Evolutionary conservation across 2,329 filamentous ascomycete species (phyloP).

Genomic region (Rhynchosporium agropyri): DNA sequence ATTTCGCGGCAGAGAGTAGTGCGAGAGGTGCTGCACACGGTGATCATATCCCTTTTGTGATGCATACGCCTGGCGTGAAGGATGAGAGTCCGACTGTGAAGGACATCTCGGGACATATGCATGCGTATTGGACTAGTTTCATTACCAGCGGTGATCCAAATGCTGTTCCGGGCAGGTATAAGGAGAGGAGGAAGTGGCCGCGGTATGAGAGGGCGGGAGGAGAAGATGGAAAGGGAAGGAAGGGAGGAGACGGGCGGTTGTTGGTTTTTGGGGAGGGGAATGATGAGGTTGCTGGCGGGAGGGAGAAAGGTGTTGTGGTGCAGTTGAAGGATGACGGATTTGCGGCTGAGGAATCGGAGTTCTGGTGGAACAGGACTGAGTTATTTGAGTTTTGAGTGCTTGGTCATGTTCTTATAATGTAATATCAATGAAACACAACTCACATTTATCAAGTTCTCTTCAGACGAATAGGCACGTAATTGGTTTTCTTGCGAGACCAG

Average conservation of each 20-base stretch:
- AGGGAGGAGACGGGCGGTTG: conserved; percentile 36
- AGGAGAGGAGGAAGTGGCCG: conserved; percentile 33
- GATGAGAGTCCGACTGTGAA: conserved; percentile 22
- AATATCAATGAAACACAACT: no score
- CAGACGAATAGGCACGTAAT: no score
- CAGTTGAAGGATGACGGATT: conserved; percentile 48
- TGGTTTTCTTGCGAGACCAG: no score
- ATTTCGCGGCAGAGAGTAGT: conserved; percentile 54
- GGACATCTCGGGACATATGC: conserved; percentile 36
- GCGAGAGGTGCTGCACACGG: conserved; percentile 46
- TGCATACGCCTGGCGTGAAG: conserved; percentile 41
- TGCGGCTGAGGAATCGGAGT: conserved; percentile 55
- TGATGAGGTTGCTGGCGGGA: conserved; percentile 51
- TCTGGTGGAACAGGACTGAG: conserved; percentile 61
- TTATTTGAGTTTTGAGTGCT: conserved; percentile 45
- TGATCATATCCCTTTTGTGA: conserved; percentile 49
- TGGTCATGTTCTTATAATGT: no score
- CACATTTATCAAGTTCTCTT: no score
- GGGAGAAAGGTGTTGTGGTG: conserved; percentile 48
- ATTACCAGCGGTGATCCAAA: conserved; percentile 41
- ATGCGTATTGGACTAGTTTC: conserved; percentile 43
- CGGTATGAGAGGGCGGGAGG: conserved; percentile 24
- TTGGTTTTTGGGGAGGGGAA: conserved; percentile 64
- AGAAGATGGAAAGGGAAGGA: conserved; percentile 22
- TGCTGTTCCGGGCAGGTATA: conserved; percentile 27